phyloP scores from a whole-genome alignment of 2,329 filamentous ascomycete genomes.

The Shiraia sp. region DNA sequence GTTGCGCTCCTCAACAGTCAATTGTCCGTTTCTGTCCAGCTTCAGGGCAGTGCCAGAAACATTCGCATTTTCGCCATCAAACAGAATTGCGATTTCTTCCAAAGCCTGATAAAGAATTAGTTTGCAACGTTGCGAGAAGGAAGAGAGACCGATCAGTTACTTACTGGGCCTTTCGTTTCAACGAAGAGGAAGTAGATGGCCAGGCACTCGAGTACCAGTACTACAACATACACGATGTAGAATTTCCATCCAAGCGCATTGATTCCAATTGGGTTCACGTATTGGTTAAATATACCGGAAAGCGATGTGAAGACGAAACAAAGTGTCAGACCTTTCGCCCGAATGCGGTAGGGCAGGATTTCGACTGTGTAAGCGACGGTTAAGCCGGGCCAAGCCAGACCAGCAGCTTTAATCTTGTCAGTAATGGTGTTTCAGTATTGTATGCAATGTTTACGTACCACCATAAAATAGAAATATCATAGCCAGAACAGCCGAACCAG shows the following conservation, averaged over 20 bases:
- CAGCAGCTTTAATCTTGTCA: slow-evolving; percentile 31
- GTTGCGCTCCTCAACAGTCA: no score
- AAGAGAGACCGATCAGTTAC: no score
- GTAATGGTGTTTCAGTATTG: slow-evolving; percentile 46
- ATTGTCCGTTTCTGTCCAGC: slow-evolving; percentile 9
- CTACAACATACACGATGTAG: slow-evolving; percentile 38
- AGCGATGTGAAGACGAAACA: slow-evolving; percentile 60
- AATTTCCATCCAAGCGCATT: slow-evolving; percentile 36
- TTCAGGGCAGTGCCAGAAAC: slow-evolving; percentile 12
- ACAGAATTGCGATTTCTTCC: slow-evolving; percentile 24
- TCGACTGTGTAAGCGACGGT: slow-evolving; percentile 54
- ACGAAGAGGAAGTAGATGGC: slow-evolving; percentile 29
- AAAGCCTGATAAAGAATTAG: no score
- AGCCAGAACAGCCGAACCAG: slow-evolving; percentile 51
- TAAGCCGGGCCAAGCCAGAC: slow-evolving; percentile 55
- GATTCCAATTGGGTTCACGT: slow-evolving; percentile 53
- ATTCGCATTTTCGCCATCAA: slow-evolving; percentile 21
- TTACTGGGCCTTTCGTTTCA: slow-evolving; percentile 29
- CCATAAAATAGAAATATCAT: slow-evolving; percentile 55
- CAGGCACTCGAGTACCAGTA: slow-evolving; percentile 24
- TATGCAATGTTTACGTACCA: not conserved
- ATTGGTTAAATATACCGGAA: slow-evolving; percentile 60
- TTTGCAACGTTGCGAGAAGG: no score
- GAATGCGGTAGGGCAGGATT: slow-evolving; percentile 53
- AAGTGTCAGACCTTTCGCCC: slow-evolving; percentile 49